Evolutionary conservation across 106 monocot genomes (phyloP).

Genomic region (Vanilla planifolia): DNA sequence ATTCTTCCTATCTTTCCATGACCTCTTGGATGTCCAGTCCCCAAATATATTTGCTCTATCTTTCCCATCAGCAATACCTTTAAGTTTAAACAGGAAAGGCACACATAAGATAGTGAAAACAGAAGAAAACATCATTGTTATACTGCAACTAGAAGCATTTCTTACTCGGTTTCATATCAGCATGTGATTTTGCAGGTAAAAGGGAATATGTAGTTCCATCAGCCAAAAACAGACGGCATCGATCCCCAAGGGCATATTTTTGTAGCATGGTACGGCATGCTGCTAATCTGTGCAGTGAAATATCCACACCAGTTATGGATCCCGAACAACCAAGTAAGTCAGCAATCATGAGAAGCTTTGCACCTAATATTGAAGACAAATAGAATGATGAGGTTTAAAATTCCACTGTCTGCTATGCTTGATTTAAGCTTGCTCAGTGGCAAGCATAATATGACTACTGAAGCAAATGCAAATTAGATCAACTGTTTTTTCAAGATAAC

Average conservation of each 20-base stretch:
- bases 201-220: constrained; percentile 89
- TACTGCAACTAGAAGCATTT: neutral
- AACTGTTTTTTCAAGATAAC: too few species aligned
- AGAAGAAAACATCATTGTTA: neutral
- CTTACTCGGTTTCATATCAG: constrained; percentile 26
- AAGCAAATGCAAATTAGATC: too few species aligned
- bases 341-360: constrained; percentile 91
- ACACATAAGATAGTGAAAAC: neutral
- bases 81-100: neutral
- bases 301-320: constrained; percentile 88
- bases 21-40: constrained; percentile 79
- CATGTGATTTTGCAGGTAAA: constrained; percentile 38
- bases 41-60: constrained; percentile 24
- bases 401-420: neutral
- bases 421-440: neutral
- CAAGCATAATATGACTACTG: neutral
- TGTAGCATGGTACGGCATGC: constrained; percentile 87
- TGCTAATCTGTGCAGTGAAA: constrained; percentile 75
- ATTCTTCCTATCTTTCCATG: constrained; percentile 60
- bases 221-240: constrained; percentile 80
- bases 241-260: constrained; percentile 73
- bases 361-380: constrained; percentile 34
- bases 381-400: too few species aligned
- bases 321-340: constrained; percentile 76
- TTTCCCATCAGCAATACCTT: constrained; percentile 24